Evolutionary conservation across 2,329 filamentous ascomycete species (phyloP), one percentile per base, ranked within the genome.

Genomic region (Fusarium heterosporum): DNA sequence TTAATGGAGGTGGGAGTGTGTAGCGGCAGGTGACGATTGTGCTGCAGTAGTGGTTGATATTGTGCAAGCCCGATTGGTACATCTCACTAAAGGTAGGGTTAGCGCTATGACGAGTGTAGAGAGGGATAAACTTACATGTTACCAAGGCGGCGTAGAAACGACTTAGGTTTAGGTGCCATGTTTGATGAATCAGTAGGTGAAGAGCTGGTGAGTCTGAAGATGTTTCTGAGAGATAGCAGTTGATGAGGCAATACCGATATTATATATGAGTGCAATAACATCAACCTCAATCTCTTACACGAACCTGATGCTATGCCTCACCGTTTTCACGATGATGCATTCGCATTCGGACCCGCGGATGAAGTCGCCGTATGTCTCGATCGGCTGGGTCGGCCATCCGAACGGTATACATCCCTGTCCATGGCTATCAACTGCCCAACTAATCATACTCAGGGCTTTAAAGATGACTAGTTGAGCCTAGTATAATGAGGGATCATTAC

Each of bases 11-110:
- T 1, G 58, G 58, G 12, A 61, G 4, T 3, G 5, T 55, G 14
- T 47, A 61, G 10, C 56, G 58, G 13, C 36, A 61, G 8, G 58
- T 55, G 0, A 34, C 26, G 8, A 19, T 36, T 6, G 58, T 61
- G 8, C 58, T 38, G 19, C 48, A 61, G 41, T 61, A 61, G 28
- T 41, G 30, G 9, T 36, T 25, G 2, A 61, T 22, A 0, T 6
- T 14, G 6, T 61, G 57, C 3, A 61, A 43, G 1, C 55, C 39
- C 14, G 57, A 61, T 36, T 61, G 46, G 28, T 43, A 61, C 32
- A 54, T 2, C 32, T 61, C 57, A 11, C 57, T 61, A 34, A 1
- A 12, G 3, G 17, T 12, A 4, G 12, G 3, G 25, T 61, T 38
- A 61, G 40, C n/a, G 17, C 9, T 14, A 2, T 22, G 22, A 39